Evolutionary conservation across 495 filamentous ascomycete species (phyloP), one percentile per base, ranked within the genome.

Genomic region (Aspergillus ostianus): DNA sequence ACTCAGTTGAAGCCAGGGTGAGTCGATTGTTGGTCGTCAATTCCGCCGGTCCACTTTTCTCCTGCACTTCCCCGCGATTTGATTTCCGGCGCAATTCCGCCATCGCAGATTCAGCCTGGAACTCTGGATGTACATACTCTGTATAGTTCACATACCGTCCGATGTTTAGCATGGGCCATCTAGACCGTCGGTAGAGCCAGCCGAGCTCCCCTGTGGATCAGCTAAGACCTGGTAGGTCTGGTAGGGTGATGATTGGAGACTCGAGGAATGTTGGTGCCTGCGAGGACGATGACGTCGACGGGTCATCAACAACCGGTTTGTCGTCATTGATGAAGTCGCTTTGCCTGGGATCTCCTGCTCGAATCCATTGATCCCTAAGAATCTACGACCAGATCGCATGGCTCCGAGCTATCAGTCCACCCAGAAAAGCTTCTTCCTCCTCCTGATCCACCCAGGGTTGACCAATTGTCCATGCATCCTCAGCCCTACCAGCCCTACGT

Each of bases 401-500:
- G 36, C 30, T 13, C 10, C 36, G 15, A 12, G 4, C 10, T 41
- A 17, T 17, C 36, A 41, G 13, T 17, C 36, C 36, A 41, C 36
- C 36, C 12, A 41, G 36, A 41, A 17, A 41, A 41, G 36, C 36
- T 41, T 41, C 12, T 41, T 41, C 5, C 12, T 15, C 4, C 2
- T 1, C 29, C 23, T 4, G 29, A 32, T 32, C 29, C 29, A 32
- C 29, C 29, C 29, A 26, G 1, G 29, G 29, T 32, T 32, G 29
- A 32, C 36, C 13, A 41, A 12, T 15, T 41, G 4, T 32, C 30
- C 7, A 32, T 32, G 30, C 30, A 7, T 6, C 30, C 7, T 52
- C 50, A 52, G 26, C 50, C 50, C 50, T 27, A 26, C 26, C 50
- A 61, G 53, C 17, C 49, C 49, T 53, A 58, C 60, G 60, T 62